Evolutionary conservation across 139 green algal genomes (phyloP).

Genomic region (Mesotaenium endlicherianum): DNA sequence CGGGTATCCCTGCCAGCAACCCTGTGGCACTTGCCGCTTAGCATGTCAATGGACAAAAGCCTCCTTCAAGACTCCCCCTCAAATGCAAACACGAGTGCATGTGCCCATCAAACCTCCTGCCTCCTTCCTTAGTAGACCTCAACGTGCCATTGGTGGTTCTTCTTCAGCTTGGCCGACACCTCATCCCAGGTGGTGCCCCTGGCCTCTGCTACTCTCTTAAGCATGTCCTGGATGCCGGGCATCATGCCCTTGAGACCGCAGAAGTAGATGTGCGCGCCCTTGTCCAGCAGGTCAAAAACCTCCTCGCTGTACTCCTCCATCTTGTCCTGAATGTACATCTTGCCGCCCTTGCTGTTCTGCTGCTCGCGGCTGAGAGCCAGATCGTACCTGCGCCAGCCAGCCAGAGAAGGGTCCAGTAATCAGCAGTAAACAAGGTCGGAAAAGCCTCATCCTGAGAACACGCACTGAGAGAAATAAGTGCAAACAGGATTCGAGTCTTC

Average conservation of each 20-base stretch:
- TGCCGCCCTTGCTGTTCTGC: constrained; percentile 85
- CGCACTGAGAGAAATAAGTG: too few species aligned
- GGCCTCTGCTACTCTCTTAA: constrained; percentile 82
- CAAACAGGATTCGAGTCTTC: too few species aligned
- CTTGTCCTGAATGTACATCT: constrained; percentile 96
- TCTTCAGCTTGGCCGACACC: constrained; percentile 80
- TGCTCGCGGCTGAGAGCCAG: constrained; percentile 91
- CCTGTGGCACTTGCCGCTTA: background rate
- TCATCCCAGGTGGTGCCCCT: constrained; percentile 89
- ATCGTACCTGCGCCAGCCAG: constrained; percentile 60
- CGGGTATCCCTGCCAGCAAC: background rate
- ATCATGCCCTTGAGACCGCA: constrained; percentile 98
- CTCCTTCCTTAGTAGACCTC: constrained; percentile 97
- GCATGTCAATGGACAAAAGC: background rate
- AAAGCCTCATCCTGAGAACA: too few species aligned
- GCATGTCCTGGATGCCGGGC: constrained; percentile 93
- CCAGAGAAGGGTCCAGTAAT: too few species aligned
- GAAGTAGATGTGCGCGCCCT: constrained; percentile 99
- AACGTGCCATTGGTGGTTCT: constrained; percentile 90
- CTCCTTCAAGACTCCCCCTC: background rate
- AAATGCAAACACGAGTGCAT: too few species aligned
- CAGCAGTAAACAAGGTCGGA: too few species aligned
- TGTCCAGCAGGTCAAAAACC: constrained; percentile 92
- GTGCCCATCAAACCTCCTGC: background rate
- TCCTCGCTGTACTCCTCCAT: constrained; percentile 97